These are phyloP conservation scores for Rubia yunnanensis DNA, from an alignment of 257 asterid genomes.

Conservation along the genomic window DNA sequence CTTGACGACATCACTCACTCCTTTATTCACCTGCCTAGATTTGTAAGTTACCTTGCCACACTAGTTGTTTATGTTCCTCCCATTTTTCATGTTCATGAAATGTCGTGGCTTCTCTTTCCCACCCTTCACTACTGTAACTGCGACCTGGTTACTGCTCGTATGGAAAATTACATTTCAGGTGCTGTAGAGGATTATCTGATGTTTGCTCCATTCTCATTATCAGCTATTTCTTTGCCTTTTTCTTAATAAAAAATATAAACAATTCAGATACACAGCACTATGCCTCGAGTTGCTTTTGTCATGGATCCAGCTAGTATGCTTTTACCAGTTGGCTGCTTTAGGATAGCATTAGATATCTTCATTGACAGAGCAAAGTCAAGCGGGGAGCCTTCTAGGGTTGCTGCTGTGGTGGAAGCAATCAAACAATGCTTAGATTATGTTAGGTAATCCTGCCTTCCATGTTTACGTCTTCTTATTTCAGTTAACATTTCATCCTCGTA, in stretches of 20 bases:
- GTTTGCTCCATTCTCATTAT: not conserved
- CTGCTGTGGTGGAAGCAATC: slow-evolving; percentile 37
- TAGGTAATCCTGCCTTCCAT: slow-evolving; percentile 33
- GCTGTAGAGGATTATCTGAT: not conserved
- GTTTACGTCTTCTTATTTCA: not conserved
- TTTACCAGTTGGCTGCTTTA: slow-evolving; percentile 41
- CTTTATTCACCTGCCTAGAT: slow-evolving; percentile 11
- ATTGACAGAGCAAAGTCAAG: slow-evolving; percentile 30
- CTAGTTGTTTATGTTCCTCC: not conserved
- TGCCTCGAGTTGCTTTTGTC: slow-evolving; percentile 33
- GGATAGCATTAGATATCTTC: slow-evolving; percentile 36
- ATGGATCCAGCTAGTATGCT: slow-evolving; percentile 52
- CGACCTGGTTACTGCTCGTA: not conserved
- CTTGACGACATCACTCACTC: slow-evolving; percentile 10
- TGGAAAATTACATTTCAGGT: not conserved
- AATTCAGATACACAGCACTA: slow-evolving; percentile 48
- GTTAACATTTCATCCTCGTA: not conserved
- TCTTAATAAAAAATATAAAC: not conserved
- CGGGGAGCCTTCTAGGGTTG: slow-evolving; percentile 22
- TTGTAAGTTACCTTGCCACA: slow-evolving; percentile 1
- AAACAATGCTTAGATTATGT: slow-evolving; percentile 57
- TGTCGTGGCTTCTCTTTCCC: not conserved
- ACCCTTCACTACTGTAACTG: not conserved
- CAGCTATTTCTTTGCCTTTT: slow-evolving; percentile 3
- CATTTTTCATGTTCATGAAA: not conserved